Evolutionary conservation across 129 eudicot species (phyloP).

Genomic region (Helichrysum umbraculigerum): DNA sequence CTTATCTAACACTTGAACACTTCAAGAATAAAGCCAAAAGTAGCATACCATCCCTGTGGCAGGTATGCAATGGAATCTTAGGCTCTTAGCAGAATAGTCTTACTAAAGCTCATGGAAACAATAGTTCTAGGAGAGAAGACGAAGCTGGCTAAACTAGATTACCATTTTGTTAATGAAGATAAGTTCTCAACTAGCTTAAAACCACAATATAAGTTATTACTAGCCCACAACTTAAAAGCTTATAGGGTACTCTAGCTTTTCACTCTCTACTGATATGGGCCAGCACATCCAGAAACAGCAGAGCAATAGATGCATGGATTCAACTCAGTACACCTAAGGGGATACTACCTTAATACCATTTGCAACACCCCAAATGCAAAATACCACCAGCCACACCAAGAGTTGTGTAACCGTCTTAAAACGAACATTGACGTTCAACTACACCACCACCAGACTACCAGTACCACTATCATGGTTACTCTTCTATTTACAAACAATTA

Average conservation of each 20-base stretch:
- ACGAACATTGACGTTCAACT: not conserved
- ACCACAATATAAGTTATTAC: not conserved
- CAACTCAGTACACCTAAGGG: too few relatives aligned
- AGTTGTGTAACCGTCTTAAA: not conserved
- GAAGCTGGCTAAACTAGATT: not conserved
- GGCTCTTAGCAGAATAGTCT: not conserved
- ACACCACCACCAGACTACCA: not conserved
- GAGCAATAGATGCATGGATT: too few relatives aligned
- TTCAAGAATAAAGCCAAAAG: not conserved
- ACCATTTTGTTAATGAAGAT: not conserved
- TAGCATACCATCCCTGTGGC: not conserved
- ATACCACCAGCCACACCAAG: too few relatives aligned
- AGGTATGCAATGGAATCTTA: too few relatives aligned
- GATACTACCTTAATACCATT: too few relatives aligned
- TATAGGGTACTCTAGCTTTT: not conserved
- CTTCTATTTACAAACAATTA: not conserved
- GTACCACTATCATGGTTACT: not conserved
- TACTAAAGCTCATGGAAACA: not conserved
- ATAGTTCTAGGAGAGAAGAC: not conserved
- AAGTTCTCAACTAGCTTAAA: not conserved
- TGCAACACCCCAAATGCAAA: too few relatives aligned
- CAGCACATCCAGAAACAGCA: not conserved
- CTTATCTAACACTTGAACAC: not conserved
- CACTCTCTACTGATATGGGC: not conserved
- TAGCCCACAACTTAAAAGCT: not conserved